Conservation (phyloP, 192 early-diverging fungal genomes). For the Kappamyces sp. region DNA sequence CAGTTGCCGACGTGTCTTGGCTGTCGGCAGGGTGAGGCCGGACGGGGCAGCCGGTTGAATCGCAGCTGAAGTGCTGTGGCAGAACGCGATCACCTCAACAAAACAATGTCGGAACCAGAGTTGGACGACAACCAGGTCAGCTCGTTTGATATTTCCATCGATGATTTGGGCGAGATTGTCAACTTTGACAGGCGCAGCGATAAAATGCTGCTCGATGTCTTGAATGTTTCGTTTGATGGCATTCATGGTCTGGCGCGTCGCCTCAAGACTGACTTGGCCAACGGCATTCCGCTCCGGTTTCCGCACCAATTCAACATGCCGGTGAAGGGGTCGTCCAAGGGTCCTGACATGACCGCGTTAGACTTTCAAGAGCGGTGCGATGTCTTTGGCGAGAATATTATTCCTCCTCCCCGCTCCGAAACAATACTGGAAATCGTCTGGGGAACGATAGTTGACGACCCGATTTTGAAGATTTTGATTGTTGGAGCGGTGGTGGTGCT, state of each 20-base stretch:
- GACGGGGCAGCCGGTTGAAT: no score
- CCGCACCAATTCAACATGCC: background rate
- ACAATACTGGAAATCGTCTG: conserved; percentile 49
- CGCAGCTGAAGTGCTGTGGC: no score
- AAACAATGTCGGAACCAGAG: no score
- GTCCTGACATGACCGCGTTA: conserved; percentile 28
- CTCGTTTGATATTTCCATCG: background rate
- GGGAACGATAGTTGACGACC: conserved; percentile 52
- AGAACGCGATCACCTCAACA: no score
- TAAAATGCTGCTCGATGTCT: conserved; percentile 26
- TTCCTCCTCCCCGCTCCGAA: conserved; percentile 47
- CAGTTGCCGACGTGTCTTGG: no score
- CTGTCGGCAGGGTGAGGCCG: no score
- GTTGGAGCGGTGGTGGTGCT: conserved; percentile 47
- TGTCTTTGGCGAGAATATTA: conserved; percentile 44
- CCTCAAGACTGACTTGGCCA: conserved; percentile 35
- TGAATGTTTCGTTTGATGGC: conserved; percentile 42
- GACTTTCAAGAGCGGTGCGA: conserved; percentile 31
- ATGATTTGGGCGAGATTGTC: conserved; percentile 38
- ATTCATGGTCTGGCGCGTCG: conserved; percentile 40
- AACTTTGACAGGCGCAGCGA: conserved; percentile 43
- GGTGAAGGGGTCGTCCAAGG: conserved; percentile 6
- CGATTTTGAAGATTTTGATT: conserved; percentile 53
- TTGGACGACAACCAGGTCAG: no score
- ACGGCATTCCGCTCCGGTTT: conserved; percentile 30